Percentiles rank a stretch among this genome's conserved stretches.
These are phyloP conservation scores for Leccinum truebloodii DNA, from an alignment of 768 basidiomycete genomes.

Conservation along the genomic window DNA sequence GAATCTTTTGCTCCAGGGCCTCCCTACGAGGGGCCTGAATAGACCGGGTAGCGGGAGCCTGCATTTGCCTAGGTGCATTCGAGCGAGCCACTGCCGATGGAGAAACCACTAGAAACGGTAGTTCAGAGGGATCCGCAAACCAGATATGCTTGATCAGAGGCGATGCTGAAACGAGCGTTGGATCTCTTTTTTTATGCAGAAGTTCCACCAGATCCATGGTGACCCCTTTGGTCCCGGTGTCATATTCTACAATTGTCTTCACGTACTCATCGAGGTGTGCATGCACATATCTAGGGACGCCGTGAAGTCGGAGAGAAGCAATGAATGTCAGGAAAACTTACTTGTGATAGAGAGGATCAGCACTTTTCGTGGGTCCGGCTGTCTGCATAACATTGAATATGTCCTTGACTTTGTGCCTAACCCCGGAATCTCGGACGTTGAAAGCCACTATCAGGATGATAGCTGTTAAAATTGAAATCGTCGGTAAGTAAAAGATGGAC, in stretches of 20 bases:
- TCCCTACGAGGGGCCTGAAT: not conserved
- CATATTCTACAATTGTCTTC: slow-evolving; percentile 14
- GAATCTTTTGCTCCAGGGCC: not conserved
- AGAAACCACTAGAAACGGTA: slow-evolving; percentile 30
- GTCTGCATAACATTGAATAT: slow-evolving; percentile 15
- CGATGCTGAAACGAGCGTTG: not conserved
- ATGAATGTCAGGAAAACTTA: not conserved
- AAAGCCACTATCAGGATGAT: slow-evolving; percentile 20
- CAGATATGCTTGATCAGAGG: slow-evolving; percentile 31
- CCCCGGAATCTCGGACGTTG: slow-evolving; percentile 23
- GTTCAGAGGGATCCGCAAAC: slow-evolving; percentile 31
- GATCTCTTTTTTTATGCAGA: slow-evolving; percentile 17
- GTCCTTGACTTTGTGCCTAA: slow-evolving; percentile 4
- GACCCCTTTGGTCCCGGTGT: slow-evolving; percentile 1
- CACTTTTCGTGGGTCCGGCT: not conserved
- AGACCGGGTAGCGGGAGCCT: slow-evolving; percentile 17
- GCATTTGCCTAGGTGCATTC: slow-evolving; percentile 14
- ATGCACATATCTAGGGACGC: not conserved
- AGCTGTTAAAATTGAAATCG: not conserved
- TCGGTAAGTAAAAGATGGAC: slow-evolving; percentile 18
- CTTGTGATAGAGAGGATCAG: slow-evolving; percentile 13
- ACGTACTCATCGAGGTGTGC: slow-evolving; percentile 13
- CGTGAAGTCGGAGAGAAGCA: not conserved
- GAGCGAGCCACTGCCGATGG: slow-evolving; percentile 15
- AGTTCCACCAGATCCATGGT: slow-evolving; percentile 26